Conservation (phyloP, 371 early-diverging fungal species). For the Apophysomyces ossiformis region DNA sequence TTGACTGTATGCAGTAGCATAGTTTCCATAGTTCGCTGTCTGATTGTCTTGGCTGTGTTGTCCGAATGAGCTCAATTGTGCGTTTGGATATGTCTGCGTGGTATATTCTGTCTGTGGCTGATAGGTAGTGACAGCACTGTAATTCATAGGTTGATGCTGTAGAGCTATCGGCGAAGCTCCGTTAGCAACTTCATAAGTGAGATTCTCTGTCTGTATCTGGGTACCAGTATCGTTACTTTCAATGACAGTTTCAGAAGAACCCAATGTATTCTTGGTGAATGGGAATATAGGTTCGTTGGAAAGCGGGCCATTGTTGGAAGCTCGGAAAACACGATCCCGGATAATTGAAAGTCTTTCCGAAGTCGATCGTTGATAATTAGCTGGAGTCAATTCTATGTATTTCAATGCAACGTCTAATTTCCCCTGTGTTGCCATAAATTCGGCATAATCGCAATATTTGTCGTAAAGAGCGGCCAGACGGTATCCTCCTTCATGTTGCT, state of each 20-base stretch:
- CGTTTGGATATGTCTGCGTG: neutral
- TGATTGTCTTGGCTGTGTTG: neutral
- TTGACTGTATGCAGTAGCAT: slow-evolving; percentile 11
- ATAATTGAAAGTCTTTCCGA: slow-evolving; percentile 61
- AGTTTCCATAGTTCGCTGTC: slow-evolving; percentile 11
- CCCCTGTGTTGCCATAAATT: slow-evolving; percentile 78
- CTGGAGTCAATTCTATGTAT: slow-evolving; percentile 76
- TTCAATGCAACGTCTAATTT: slow-evolving; percentile 73
- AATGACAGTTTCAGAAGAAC: slow-evolving; percentile 1
- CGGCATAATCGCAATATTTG: slow-evolving; percentile 88
- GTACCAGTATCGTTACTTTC: slow-evolving; percentile 8
- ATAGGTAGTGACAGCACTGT: slow-evolving; percentile 9
- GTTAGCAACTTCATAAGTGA: neutral
- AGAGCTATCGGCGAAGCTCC: slow-evolving; percentile 2
- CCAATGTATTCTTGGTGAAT: slow-evolving; percentile 35
- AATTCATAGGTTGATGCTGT: neutral
- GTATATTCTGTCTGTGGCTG: slow-evolving; percentile 1
- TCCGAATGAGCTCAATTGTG: slow-evolving; percentile 14
- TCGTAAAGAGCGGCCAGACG: slow-evolving; percentile 80
- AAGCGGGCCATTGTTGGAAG: slow-evolving; percentile 46
- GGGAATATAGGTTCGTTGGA: slow-evolving; percentile 64
- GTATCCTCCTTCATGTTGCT: slow-evolving; percentile 53
- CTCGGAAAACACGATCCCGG: slow-evolving; percentile 77
- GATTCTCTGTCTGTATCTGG: neutral
- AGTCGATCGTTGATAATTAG: slow-evolving; percentile 61